These are phyloP conservation scores for Stephania cephalantha DNA, from an alignment of 164 flowering plant species.

Conservation along the genomic window DNA sequence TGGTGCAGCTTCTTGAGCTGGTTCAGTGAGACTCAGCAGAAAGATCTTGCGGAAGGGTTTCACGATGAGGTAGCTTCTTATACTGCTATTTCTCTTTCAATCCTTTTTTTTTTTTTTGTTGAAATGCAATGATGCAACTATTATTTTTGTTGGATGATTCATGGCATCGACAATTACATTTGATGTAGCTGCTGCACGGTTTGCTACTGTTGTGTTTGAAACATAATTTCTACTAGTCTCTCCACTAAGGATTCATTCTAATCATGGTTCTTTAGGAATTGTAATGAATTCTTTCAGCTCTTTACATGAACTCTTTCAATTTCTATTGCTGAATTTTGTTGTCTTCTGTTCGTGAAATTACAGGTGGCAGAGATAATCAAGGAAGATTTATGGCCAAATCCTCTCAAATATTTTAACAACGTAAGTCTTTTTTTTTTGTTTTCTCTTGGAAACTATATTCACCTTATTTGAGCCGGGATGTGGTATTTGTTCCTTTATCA, in stretches of 20 bases:
- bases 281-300: too few species aligned
- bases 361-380: slow-evolving; percentile 82
- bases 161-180: neutral
- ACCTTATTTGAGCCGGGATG: neutral
- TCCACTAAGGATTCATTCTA: neutral
- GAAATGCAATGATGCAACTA: neutral
- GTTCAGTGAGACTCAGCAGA: slow-evolving; percentile 45
- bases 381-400: slow-evolving; percentile 91
- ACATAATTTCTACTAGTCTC: neutral
- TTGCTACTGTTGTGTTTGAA: neutral
- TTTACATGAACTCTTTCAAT: neutral
- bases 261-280: too few species aligned
- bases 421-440: slow-evolving; percentile 27
- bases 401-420: slow-evolving; percentile 70
- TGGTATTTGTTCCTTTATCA: neutral
- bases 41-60: slow-evolving; percentile 41
- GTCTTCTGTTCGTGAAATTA: neutral
- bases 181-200: neutral
- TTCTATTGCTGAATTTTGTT: neutral
- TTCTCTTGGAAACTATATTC: neutral
- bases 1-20: slow-evolving; percentile 64
- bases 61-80: slow-evolving; percentile 55
- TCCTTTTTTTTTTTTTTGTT: neutral
- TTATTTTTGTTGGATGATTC: neutral
- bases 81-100: neutral